phyloP scores from a whole-genome alignment of 768 basidiomycete species.

The Strobilomyces dryophilus region DNA sequence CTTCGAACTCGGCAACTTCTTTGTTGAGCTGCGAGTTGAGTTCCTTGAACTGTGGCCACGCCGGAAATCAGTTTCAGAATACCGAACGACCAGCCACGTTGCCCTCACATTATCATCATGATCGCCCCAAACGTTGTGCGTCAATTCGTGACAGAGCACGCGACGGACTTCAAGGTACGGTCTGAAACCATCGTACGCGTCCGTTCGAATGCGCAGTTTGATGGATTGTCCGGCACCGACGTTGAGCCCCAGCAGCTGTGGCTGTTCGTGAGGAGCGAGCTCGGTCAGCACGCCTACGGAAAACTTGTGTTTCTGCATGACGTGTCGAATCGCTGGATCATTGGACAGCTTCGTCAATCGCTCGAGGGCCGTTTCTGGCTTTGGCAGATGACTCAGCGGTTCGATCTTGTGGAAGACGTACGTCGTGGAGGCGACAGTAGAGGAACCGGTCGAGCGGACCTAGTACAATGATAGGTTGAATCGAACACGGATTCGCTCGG shows the following conservation, averaged over 20 bases:
- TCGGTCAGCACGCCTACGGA: slow-evolving; percentile 69
- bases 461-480: slow-evolving; percentile 16
- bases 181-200: slow-evolving; percentile 69
- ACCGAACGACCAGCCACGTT: not conserved
- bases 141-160: slow-evolving; percentile 73
- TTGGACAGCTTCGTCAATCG: slow-evolving; percentile 55
- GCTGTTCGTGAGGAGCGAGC: slow-evolving; percentile 74
- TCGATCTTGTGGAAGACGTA: slow-evolving; percentile 64
- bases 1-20: slow-evolving; percentile 69
- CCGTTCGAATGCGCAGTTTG: slow-evolving; percentile 65
- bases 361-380: slow-evolving; percentile 50
- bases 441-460: slow-evolving; percentile 54
- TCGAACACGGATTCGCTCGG: not conserved
- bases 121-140: slow-evolving; percentile 71
- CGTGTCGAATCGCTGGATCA: slow-evolving; percentile 66
- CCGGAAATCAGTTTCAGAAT: not conserved
- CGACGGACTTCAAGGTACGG: slow-evolving; percentile 58
- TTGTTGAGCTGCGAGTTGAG: slow-evolving; percentile 71
- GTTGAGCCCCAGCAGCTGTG: slow-evolving; percentile 66
- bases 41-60: slow-evolving; percentile 55
- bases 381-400: slow-evolving; percentile 61
- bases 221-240: slow-evolving; percentile 58
- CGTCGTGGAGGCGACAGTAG: slow-evolving; percentile 35
- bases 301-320: slow-evolving; percentile 70
- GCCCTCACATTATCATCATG: slow-evolving; percentile 66